Conservation (phyloP, 2,329 filamentous ascomycete genomes). For the Colletotrichum eremochloae region DNA sequence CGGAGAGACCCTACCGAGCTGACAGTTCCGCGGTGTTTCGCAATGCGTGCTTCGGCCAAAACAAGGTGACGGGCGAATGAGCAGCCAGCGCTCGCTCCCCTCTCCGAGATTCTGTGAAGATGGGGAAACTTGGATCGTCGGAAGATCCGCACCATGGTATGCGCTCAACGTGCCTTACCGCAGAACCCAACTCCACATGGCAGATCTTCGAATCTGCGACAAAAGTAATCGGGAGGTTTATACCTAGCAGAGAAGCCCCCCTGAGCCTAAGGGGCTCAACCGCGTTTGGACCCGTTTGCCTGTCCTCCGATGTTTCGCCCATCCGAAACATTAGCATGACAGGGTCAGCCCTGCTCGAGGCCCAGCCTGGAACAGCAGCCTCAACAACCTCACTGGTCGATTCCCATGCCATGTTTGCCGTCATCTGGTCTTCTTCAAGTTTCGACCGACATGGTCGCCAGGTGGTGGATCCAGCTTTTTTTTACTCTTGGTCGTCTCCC, state of each 20-base stretch:
- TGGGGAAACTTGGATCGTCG: constrained; percentile 41
- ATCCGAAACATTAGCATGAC: constrained; percentile 45
- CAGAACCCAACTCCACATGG: neutral
- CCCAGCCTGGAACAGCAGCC: constrained; percentile 15
- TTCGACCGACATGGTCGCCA: constrained; percentile 7
- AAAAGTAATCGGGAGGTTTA: neutral
- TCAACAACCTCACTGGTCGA: constrained; percentile 44
- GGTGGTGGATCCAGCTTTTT: constrained; percentile 1
- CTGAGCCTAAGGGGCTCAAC: constrained; percentile 13
- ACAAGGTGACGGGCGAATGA: constrained; percentile 30
- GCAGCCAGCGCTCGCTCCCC: neutral
- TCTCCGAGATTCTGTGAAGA: constrained; percentile 33
- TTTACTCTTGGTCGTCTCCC: neutral
- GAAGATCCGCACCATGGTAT: constrained; percentile 28
- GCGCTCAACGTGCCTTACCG: neutral
- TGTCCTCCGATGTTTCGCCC: constrained; percentile 35
- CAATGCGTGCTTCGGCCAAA: constrained; percentile 20
- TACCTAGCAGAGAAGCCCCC: neutral
- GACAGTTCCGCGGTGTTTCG: constrained; percentile 28
- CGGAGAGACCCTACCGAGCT: constrained; percentile 18
- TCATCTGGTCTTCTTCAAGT: constrained; percentile 19
- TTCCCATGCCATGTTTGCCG: constrained; percentile 2
- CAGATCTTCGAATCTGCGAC: neutral
- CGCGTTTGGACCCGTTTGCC: constrained; percentile 25
- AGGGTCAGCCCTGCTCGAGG: constrained; percentile 35